phyloP scores from a whole-genome alignment of 208 protist species.

The Trypanosoma theileri region DNA sequence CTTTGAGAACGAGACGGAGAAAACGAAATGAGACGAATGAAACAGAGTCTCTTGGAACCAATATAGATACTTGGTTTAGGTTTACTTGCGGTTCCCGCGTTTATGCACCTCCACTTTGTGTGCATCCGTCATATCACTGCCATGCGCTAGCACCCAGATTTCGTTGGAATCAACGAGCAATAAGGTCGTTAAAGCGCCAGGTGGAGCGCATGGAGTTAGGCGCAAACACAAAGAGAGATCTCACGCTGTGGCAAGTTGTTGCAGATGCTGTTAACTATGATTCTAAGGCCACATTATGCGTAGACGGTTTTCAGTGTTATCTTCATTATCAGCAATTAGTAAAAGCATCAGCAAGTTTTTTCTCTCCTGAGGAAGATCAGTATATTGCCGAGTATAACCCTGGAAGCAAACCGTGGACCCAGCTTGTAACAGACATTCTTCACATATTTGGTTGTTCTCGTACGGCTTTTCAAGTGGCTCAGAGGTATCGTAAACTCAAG shows the following conservation, averaged over 20 bases:
- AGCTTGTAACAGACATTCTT: conserved; percentile 25
- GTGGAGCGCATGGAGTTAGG: conserved; percentile 21
- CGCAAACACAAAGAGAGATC: not conserved
- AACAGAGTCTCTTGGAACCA: not conserved
- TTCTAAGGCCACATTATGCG: conserved; percentile 8
- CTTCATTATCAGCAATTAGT: conserved; percentile 27
- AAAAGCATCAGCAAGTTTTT: conserved; percentile 12
- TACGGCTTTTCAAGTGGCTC: conserved; percentile 42
- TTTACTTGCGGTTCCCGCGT: conserved; percentile 10
- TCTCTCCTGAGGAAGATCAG: conserved; percentile 29
- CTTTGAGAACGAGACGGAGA: not conserved
- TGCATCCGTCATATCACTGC: conserved; percentile 2
- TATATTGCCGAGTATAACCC: conserved; percentile 25
- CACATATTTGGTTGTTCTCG: conserved; percentile 25
- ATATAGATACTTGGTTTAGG: conserved; percentile 11
- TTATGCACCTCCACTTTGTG: conserved; percentile 4
- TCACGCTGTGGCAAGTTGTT: conserved; percentile 19
- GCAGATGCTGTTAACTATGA: conserved; percentile 33
- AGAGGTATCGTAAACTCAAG: conserved; percentile 35
- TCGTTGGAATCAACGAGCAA: conserved; percentile 27
- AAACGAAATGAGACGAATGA: not conserved
- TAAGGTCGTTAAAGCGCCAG: conserved; percentile 20
- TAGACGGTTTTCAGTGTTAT: conserved; percentile 32
- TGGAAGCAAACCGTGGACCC: conserved; percentile 31
- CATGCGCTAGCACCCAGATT: conserved; percentile 2